Base-by-base conservation (phyloP, 371 early-diverging fungal genomes). In the Umbelopsis sp. region DNA sequence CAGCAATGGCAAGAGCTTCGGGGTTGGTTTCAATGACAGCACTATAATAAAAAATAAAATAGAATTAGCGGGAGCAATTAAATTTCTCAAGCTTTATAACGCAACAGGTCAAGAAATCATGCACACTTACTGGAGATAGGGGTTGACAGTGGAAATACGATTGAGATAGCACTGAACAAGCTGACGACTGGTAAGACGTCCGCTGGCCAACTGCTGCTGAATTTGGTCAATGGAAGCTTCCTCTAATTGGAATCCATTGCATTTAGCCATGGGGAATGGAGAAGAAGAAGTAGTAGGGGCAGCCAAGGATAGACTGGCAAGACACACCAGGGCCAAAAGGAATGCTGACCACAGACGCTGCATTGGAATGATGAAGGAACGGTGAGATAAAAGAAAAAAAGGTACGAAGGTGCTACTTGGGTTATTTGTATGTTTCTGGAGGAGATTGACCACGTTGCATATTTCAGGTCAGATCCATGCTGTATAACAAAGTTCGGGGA, bases 101-200 rank as follows among this genome's bases (percentile, higher is more conserved):
- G 7, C 1, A 41, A 41, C 7, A 10, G 41, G 41, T 10, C 41
- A 41, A 22, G 22, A 22, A 22, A 41, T 41, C 41, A 29, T 3
- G 2, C 10, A 41, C 2, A 68, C 68, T 68, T 45, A 68, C 68
- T 62, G 63, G 35, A 72, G 18, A 44, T 68, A 50, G 9, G 72
- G 68, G 20, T 72, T 68, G 7, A 72, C 22, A 8, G 25, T 14
- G 6, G 63, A 8, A 52, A 72, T 62, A 35, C 72, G 63, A 44
- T 63, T 41, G 24, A 72, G n/a, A 29, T 72, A 72, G 51, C 72
- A 72, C 63, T 72, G 50, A 20, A 69, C 69, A 24, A 72, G 66
- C 29, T 72, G 63, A 44, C 57, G 52, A 11, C 64, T 64, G 44
- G 69, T 69, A 22, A 69, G 65, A 0, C 48, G 7, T 9, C 69